These are phyloP conservation scores for Penicillium psychrofluorescens DNA, from an alignment of 495 filamentous ascomycete genomes.

Conservation along the genomic window DNA sequence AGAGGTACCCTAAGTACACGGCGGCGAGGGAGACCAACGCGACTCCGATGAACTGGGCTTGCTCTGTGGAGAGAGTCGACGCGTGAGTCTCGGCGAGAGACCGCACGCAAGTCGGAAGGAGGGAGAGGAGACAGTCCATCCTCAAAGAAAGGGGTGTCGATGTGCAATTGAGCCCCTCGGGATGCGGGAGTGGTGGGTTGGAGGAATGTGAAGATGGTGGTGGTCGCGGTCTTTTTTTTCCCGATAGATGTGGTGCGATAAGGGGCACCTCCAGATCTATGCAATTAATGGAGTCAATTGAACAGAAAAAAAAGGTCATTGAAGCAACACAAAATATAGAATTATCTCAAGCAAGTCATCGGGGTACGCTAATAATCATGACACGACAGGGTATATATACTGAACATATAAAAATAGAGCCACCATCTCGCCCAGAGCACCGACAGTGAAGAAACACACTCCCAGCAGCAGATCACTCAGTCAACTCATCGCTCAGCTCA, in stretches of 20 bases:
- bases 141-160: slow-evolving; percentile 4
- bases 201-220: slow-evolving; percentile 2
- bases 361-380: too few relatives aligned
- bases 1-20: slow-evolving; percentile 30
- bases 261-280: neutral
- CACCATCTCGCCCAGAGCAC: too few relatives aligned
- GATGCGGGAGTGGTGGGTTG: neutral
- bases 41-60: slow-evolving; percentile 18
- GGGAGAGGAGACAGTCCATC: slow-evolving; percentile 24
- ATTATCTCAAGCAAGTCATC: too few relatives aligned
- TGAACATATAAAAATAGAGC: too few relatives aligned
- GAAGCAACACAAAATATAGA: too few relatives aligned
- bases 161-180: slow-evolving; percentile 8
- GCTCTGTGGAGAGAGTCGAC: slow-evolving; percentile 6
- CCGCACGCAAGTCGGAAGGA: slow-evolving; percentile 18
- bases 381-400: too few relatives aligned
- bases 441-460: too few relatives aligned
- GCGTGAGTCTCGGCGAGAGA: slow-evolving; percentile 14
- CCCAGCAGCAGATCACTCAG: too few relatives aligned
- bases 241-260: slow-evolving; percentile 7
- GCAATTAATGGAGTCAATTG: neutral
- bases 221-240: slow-evolving; percentile 3
- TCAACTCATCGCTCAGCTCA: neutral
- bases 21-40: slow-evolving; percentile 27
- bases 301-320: neutral